A percentile compares a stretch with the other conserved stretches of the same genome.
These are phyloP conservation scores for Nepenthes alata DNA, from an alignment of 179 eudicot species.

Conservation along the genomic window DNA sequence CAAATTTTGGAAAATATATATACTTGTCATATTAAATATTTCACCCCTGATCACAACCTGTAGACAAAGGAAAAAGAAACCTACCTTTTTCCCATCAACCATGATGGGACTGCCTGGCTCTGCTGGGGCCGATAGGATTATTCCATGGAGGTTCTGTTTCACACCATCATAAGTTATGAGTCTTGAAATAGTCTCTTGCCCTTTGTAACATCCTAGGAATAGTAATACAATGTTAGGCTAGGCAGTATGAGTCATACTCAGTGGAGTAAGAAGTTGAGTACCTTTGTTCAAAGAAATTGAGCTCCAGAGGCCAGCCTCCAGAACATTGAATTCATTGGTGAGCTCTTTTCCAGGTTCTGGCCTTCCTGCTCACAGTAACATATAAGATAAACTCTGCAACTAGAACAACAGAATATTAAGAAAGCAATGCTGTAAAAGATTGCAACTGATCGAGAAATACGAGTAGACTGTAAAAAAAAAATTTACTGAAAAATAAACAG, in stretches of 20 bases:
- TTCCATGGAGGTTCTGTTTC: constrained; percentile 58
- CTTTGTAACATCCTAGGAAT: constrained; percentile 57
- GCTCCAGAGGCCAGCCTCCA: constrained; percentile 69
- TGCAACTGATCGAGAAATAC: no score
- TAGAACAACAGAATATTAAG: background rate
- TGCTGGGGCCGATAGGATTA: constrained; percentile 38
- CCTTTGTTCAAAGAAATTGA: constrained; percentile 58
- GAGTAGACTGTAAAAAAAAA: no score
- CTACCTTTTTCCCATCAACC: constrained; percentile 49
- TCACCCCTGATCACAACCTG: no score
- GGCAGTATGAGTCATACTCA: background rate
- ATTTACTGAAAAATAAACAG: no score
- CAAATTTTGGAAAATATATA: background rate
- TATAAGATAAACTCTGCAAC: background rate
- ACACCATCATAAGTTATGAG: constrained; percentile 63
- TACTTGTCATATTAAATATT: no score
- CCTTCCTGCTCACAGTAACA: constrained; percentile 35
- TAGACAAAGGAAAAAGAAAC: background rate
- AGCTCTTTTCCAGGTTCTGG: constrained; percentile 67
- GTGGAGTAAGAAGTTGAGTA: constrained; percentile 4
- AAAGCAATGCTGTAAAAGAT: background rate
- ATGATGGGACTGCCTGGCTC: constrained; percentile 49
- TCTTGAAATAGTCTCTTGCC: constrained; percentile 67
- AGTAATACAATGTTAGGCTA: constrained; percentile 3
- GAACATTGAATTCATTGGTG: constrained; percentile 56